Evolutionary conservation across 2,329 filamentous ascomycete species (phyloP).

Genomic region (Pseudocercospora musae): DNA sequence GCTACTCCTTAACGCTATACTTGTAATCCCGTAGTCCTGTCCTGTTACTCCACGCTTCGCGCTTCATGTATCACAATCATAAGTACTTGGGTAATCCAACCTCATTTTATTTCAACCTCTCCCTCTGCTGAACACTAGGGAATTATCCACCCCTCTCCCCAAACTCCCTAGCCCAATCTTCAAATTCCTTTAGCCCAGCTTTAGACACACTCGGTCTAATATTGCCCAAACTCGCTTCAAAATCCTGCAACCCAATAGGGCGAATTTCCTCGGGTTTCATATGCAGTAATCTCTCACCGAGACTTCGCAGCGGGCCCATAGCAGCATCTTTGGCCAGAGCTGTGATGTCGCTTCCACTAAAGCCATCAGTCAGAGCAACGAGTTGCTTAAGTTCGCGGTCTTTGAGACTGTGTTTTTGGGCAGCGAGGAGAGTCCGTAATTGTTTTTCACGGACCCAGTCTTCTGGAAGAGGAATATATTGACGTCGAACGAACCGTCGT

Average conservation of each 20-base stretch:
- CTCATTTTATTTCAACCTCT: too few relatives aligned
- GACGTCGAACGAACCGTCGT: constrained; percentile 82
- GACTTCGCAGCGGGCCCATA: constrained; percentile 87
- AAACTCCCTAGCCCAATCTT: constrained; percentile 91
- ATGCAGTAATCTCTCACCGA: constrained; percentile 83
- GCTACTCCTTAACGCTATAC: background rate
- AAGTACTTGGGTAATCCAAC: background rate
- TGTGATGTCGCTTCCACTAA: constrained; percentile 95
- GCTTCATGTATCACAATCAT: background rate
- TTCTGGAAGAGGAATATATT: constrained; percentile 94
- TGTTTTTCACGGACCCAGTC: constrained; percentile 75
- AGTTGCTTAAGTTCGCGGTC: constrained; percentile 69
- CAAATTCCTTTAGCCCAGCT: constrained; percentile 79
- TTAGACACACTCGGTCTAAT: constrained; percentile 89
- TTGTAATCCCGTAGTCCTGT: background rate
- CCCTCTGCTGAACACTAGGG: too few relatives aligned
- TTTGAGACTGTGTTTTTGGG: constrained; percentile 79
- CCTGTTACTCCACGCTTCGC: background rate
- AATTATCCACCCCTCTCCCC: constrained; percentile 82
- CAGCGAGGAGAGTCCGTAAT: constrained; percentile 71
- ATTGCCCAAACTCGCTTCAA: constrained; percentile 74
- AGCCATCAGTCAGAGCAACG: constrained; percentile 84
- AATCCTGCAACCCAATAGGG: constrained; percentile 78
- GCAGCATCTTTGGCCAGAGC: constrained; percentile 95
- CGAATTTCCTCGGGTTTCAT: constrained; percentile 95